Conservation (phyloP, 2,329 filamentous ascomycete genomes). For the Ophiocordyceps camponoti-floridani region DNA sequence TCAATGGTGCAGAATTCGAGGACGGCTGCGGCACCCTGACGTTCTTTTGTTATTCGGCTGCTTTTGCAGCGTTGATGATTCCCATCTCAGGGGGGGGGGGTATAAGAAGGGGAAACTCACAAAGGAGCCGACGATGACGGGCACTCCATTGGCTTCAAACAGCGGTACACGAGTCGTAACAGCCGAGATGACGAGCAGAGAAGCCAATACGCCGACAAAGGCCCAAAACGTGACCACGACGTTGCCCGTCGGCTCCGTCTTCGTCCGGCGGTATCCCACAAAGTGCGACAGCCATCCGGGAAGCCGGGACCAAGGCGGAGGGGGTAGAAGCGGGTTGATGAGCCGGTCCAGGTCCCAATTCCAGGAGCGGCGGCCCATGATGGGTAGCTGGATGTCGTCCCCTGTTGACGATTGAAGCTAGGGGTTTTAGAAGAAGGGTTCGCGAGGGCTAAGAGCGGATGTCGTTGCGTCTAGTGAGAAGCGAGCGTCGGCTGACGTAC, state of each 20-base stretch:
- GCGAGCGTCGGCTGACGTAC: too few species aligned
- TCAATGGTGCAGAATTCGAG: slow-evolving; percentile 56
- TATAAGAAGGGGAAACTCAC: slow-evolving; percentile 24
- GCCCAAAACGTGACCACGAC: slow-evolving; percentile 42
- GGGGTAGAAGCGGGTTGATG: slow-evolving; percentile 52
- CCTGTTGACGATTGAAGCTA: too few species aligned
- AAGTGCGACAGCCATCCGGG: slow-evolving; percentile 51
- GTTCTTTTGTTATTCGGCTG: neutral
- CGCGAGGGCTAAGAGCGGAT: too few species aligned
- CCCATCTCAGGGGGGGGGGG: too few species aligned
- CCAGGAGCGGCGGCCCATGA: slow-evolving; percentile 11
- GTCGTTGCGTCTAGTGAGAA: too few species aligned
- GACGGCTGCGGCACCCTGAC: slow-evolving; percentile 52
- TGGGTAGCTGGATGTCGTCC: too few species aligned
- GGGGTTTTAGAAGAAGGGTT: too few species aligned
- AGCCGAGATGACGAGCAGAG: slow-evolving; percentile 40
- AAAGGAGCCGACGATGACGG: slow-evolving; percentile 52
- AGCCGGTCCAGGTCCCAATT: slow-evolving; percentile 64
- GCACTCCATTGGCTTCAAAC: slow-evolving; percentile 32
- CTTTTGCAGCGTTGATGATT: too few species aligned
- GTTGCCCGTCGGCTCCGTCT: slow-evolving; percentile 29
- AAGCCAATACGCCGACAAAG: slow-evolving; percentile 44
- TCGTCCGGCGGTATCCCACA: slow-evolving; percentile 38
- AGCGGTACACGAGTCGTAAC: slow-evolving; percentile 34
- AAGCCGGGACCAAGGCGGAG: slow-evolving; percentile 43